These are phyloP conservation scores for Xylaria sp. DNA, from an alignment of 2,329 filamentous ascomycete species.

Conservation along the genomic window DNA sequence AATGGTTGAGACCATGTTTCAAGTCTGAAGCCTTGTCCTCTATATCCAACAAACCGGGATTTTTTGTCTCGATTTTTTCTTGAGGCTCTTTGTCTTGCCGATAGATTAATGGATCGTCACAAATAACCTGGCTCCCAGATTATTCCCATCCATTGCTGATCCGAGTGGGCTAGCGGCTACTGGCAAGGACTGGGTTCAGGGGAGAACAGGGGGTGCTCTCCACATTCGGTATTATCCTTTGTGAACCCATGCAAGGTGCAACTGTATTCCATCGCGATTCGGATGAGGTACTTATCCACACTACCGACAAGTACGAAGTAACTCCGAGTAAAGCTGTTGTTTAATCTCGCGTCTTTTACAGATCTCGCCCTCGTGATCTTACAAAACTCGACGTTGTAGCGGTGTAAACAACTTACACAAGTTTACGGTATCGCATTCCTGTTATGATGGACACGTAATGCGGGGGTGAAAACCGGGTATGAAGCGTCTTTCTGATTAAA, in stretches of 20 bases:
- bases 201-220: conserved; percentile 28
- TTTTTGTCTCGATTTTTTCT: neutral
- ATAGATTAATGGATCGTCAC: conserved; percentile 22
- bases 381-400: neutral
- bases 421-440: neutral
- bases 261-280: neutral
- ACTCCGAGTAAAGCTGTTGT: neutral
- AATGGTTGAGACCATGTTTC: neutral
- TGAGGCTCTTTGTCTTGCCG: conserved; percentile 7
- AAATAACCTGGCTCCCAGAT: conserved; percentile 9
- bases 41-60: neutral
- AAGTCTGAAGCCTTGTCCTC: neutral
- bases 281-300: neutral
- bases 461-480: neutral
- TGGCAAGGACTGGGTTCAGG: conserved; percentile 27
- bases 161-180: conserved; percentile 24
- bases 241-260: neutral
- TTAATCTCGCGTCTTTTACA: neutral
- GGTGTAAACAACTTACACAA: neutral
- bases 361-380: neutral
- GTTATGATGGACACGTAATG: conserved; percentile 16
- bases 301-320: neutral
- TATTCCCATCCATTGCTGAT: conserved; percentile 12
- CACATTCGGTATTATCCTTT: conserved; percentile 23
- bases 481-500: neutral